Base-by-base conservation (phyloP, 305 asterid species). In the Fraxinus floribunda region DNA sequence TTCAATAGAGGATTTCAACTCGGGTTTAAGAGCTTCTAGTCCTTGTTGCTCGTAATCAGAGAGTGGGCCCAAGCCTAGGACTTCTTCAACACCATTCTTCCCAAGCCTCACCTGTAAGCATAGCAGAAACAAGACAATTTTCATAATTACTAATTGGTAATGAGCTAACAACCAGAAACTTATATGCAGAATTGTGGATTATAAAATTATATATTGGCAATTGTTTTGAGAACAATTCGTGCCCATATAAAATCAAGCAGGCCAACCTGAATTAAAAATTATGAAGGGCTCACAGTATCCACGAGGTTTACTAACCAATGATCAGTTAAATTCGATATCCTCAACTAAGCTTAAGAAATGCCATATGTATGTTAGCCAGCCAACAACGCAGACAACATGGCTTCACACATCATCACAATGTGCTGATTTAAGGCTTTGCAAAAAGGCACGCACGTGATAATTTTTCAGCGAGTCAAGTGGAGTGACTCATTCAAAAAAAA, bases 81-180 rank as follows among this genome's bases (percentile, higher is more conserved):
- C 93, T 88, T 96, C 98, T 80, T 96, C 98, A 72, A 92, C 97
- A 7, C 99, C 99, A 7, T 91, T 96, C 90, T 90, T 92, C 52
- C 99, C 98, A 1, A 96, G 95, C 84, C 90, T 94, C 85, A 96
- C 98, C 99, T 96, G 91, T 39, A 24, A 52, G 52, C n/a, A n/a
- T n/a, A n/a, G n/a, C 60, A 38, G 68, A 77, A 32, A 5, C 84
- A 38, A 5, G 7, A 26, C 35, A 24, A 66, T 24, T 66, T 62
- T 24, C 35, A 66, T 9, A 66, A 24, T 26, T 66, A 66, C 7
- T 11, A 10, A 62, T 8, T 7, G 15, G 30, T n/a, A 20, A 57
- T 6, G 9, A 62, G 71, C 71, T 62, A 20, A 57, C 68, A 18
- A 62, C 71, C 71, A 8, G 71, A 64, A 26, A 16, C 16, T 64